Percentiles rank a stretch among this genome's conserved stretches.
These are phyloP conservation scores for Solanum ossicruentum DNA, from an alignment of 257 asterid species.

Conservation along the genomic window DNA sequence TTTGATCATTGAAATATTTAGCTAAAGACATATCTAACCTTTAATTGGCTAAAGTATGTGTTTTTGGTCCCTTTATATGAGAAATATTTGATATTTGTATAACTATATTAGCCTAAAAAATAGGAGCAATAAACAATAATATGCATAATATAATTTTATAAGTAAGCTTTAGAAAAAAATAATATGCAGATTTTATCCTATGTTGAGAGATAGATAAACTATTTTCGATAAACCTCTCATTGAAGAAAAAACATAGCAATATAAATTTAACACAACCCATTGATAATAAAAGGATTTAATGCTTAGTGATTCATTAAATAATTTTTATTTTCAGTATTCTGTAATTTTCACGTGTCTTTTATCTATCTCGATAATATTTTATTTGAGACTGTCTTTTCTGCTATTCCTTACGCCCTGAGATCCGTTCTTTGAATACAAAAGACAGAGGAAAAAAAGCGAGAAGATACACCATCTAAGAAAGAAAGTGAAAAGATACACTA, in stretches of 20 bases:
- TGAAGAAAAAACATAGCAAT: background rate
- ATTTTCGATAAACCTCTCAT: background rate
- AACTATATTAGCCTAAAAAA: background rate
- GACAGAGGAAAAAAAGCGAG: background rate
- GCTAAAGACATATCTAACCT: background rate
- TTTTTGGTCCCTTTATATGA: background rate
- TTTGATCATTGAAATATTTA: background rate
- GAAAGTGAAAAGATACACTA: background rate
- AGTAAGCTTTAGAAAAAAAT: background rate
- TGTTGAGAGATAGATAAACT: background rate
- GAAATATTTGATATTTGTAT: background rate
- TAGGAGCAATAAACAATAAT: background rate
- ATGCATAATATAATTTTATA: background rate
- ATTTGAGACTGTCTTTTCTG: too few relatives aligned
- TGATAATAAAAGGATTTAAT: background rate
- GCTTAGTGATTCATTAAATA: background rate
- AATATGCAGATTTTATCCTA: fast-evolving
- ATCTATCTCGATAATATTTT: too few relatives aligned
- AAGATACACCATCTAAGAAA: background rate
- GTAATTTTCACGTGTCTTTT: too few relatives aligned
- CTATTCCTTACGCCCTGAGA: too few relatives aligned
- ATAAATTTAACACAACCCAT: background rate
- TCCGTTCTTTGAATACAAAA: too few relatives aligned
- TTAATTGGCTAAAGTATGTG: background rate
- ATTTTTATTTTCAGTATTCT: too few relatives aligned